Evolutionary conservation across 2,329 filamentous ascomycete genomes (phyloP).

Genomic region (Fusarium sp.): DNA sequence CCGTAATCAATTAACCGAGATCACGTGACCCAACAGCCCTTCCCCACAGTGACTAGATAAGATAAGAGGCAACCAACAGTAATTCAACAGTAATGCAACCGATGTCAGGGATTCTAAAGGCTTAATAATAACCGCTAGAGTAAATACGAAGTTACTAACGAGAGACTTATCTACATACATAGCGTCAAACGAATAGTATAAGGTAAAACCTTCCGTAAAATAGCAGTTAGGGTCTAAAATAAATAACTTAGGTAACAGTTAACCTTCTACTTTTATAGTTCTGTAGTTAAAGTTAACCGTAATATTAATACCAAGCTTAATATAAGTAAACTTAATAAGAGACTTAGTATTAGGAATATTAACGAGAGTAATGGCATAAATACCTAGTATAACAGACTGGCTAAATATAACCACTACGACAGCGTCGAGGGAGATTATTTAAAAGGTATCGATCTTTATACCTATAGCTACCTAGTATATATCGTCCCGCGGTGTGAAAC

Average conservation of each 20-base stretch:
- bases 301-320: slow-evolving; percentile 49
- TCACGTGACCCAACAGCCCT: too few relatives aligned
- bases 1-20: too few relatives aligned
- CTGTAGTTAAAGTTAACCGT: slow-evolving; percentile 48
- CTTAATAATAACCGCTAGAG: slow-evolving; percentile 55
- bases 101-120: slow-evolving; percentile 43
- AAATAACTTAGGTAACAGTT: slow-evolving; percentile 53
- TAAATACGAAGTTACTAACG: slow-evolving; percentile 55
- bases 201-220: slow-evolving; percentile 54
- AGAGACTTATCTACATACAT: not conserved
- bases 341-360: not conserved
- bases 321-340: slow-evolving; percentile 18
- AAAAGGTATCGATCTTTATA: slow-evolving; percentile 1
- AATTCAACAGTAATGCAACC: too few relatives aligned
- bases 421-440: not conserved
- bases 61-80: too few relatives aligned
- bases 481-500: slow-evolving; percentile 1
- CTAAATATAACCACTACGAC: slow-evolving; percentile 2
- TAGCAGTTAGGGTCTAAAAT: slow-evolving; percentile 52
- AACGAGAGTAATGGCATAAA: slow-evolving; percentile 2
- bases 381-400: not conserved
- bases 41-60: too few relatives aligned
- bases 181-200: slow-evolving; percentile 39
- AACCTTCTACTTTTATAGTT: slow-evolving; percentile 49
- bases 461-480: slow-evolving; percentile 15